These are phyloP conservation scores for Cryptosporidium tyzzeri DNA, from an alignment of 169 alveolate species.

Conservation along the genomic window DNA sequence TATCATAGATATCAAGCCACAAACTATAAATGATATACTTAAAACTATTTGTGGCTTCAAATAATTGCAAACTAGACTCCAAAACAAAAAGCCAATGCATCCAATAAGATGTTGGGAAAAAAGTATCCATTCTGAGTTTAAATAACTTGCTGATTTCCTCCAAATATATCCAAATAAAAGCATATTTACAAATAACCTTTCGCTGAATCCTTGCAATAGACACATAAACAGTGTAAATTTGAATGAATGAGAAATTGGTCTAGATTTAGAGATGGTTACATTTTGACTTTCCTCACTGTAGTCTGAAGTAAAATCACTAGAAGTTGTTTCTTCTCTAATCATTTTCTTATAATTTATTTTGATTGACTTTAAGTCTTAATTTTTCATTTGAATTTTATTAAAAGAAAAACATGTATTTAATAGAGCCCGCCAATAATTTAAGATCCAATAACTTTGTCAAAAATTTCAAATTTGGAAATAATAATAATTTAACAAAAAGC, in stretches of 20 bases:
- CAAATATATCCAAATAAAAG: slow-evolving; percentile 17
- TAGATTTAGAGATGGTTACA: background rate
- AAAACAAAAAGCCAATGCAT: slow-evolving; percentile 39
- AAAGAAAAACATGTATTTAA: background rate
- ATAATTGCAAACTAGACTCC: slow-evolving; percentile 49
- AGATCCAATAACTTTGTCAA: background rate
- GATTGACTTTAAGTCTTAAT: background rate
- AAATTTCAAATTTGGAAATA: background rate
- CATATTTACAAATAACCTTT: slow-evolving; percentile 17
- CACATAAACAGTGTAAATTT: slow-evolving; percentile 34
- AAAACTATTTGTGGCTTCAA: slow-evolving; percentile 26
- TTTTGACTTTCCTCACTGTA: slow-evolving; percentile 13
- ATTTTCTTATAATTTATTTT: background rate
- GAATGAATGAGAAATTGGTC: background rate
- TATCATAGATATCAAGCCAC: slow-evolving; percentile 37
- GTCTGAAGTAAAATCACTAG: slow-evolving; percentile 26
- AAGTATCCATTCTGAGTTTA: slow-evolving; percentile 7
- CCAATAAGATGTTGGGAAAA: slow-evolving; percentile 47
- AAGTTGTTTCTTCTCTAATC: slow-evolving; percentile 25
- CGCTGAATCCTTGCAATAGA: slow-evolving; percentile 58
- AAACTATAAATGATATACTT: slow-evolving; percentile 33
- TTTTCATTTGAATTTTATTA: too few relatives aligned
- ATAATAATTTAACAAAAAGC: too few relatives aligned
- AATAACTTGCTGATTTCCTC: background rate
- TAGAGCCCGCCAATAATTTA: slow-evolving; percentile 3